Conservation (phyloP, 768 basidiomycete species). For the Boletus subparvulus region DNA sequence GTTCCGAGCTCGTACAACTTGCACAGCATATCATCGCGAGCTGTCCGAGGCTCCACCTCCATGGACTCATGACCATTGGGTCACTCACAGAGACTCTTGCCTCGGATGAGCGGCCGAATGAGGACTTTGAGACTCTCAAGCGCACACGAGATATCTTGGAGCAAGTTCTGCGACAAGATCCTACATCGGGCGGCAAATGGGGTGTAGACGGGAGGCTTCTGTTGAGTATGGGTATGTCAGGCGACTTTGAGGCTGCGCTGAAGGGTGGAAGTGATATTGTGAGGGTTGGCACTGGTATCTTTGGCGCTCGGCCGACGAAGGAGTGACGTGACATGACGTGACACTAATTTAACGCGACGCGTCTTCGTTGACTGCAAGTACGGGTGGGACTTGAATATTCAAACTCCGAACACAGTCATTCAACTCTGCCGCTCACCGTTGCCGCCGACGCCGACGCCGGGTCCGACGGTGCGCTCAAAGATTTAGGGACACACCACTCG, state of each 20-base stretch:
- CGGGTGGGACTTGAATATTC: conserved; percentile 28
- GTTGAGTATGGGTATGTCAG: conserved; percentile 96
- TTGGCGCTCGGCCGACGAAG: conserved; percentile 70
- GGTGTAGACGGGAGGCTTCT: conserved; percentile 54
- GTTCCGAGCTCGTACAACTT: conserved; percentile 59
- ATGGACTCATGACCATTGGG: conserved; percentile 97
- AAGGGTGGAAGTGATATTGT: conserved; percentile 84
- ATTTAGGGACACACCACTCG: conserved; percentile 3
- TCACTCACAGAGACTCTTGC: conserved; percentile 67
- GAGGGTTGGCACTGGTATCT: conserved; percentile 88
- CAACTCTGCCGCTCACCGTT: conserved; percentile 26
- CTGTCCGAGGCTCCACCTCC: conserved; percentile 75
- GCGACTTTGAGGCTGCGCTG: conserved; percentile 87
- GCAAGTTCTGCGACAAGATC: conserved; percentile 37
- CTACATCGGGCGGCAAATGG: conserved; percentile 35
- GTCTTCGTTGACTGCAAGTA: conserved; percentile 33
- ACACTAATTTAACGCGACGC: conserved; percentile 35
- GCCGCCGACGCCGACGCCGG: conserved; percentile 33
- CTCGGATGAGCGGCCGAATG: conserved; percentile 45
- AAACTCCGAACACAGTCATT: conserved; percentile 27
- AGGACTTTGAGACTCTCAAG: conserved; percentile 74
- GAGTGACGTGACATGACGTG: conserved; percentile 28
- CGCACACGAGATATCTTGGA: conserved; percentile 61
- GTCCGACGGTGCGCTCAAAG: conserved; percentile 14
- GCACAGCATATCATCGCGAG: conserved; percentile 65